Conservation (phyloP, 2,329 filamentous ascomycete species). For the Aspergillus puulaauensis region DNA sequence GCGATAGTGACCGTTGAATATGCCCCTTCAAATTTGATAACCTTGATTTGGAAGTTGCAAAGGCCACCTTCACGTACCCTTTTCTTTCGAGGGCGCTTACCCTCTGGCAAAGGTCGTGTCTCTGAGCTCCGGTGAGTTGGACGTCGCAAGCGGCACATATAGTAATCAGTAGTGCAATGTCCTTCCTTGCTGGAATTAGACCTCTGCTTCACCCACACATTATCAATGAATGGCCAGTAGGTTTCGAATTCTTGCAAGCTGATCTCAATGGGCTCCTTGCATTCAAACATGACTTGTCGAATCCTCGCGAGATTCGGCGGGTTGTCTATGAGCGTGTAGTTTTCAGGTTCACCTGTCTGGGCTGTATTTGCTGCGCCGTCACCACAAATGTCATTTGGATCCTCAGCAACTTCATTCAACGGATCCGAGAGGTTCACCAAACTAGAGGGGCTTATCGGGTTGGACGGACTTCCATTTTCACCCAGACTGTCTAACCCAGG, state of each 20-base stretch:
- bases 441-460: background rate
- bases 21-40: slow-evolving; percentile 45
- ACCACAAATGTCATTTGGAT: background rate
- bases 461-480: background rate
- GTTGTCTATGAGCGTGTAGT: slow-evolving; percentile 38
- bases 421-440: background rate
- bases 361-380: background rate
- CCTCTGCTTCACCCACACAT: slow-evolving; percentile 51
- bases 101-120: slow-evolving; percentile 43
- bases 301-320: slow-evolving; percentile 45
- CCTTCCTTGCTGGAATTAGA: slow-evolving; percentile 43
- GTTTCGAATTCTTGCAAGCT: slow-evolving; percentile 46
- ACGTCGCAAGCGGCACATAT: slow-evolving; percentile 47
- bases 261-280: slow-evolving; percentile 48
- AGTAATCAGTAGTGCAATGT: slow-evolving; percentile 46
- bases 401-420: background rate
- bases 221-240: slow-evolving; percentile 51
- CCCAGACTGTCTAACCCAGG: background rate
- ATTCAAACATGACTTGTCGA: slow-evolving; percentile 45
- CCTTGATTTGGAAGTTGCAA: slow-evolving; percentile 50
- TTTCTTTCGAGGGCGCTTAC: slow-evolving; percentile 47
- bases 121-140: slow-evolving; percentile 41
- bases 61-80: slow-evolving; percentile 45
- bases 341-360: slow-evolving; percentile 7
- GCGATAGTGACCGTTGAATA: slow-evolving; percentile 45